phyloP scores from a whole-genome alignment of 805 yeast species.

The Candida ulmi region DNA sequence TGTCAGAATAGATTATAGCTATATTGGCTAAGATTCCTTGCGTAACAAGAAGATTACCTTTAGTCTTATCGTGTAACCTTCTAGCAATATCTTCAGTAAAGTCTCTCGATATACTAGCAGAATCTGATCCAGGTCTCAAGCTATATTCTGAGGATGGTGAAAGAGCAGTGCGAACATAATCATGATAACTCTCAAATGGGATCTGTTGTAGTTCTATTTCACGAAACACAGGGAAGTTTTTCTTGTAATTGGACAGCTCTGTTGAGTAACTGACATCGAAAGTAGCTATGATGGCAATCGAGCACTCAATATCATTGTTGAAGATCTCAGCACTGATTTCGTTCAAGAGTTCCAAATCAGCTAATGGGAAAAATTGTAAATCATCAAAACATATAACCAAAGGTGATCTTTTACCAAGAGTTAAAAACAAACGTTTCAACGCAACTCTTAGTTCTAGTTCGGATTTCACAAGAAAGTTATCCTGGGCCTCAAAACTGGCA shows the following conservation, averaged over 20 bases:
- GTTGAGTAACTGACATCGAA: conserved; percentile 10
- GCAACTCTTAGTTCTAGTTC: conserved; percentile 38
- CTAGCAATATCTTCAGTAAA: conserved; percentile 11
- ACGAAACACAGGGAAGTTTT: conserved; percentile 13
- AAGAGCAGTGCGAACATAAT: conserved; percentile 6
- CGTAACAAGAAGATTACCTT: conserved; percentile 20
- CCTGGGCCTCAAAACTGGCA: conserved; percentile 12
- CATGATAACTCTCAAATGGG: conserved; percentile 1
- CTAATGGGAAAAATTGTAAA: conserved; percentile 36
- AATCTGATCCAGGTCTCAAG: background rate
- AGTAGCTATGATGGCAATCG: conserved; percentile 23
- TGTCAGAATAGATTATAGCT: conserved; percentile 5
- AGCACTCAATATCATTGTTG: conserved; percentile 19
- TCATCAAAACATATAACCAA: conserved; percentile 42
- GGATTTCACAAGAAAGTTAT: conserved; percentile 22
- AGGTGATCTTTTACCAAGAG: conserved; percentile 34
- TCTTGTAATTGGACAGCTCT: conserved; percentile 11
- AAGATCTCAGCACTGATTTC: conserved; percentile 23
- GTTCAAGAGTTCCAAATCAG: conserved; percentile 23
- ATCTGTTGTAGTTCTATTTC: conserved; percentile 17
- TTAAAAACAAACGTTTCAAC: conserved; percentile 36
- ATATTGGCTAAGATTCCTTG: conserved; percentile 9
- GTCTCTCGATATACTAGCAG: background rate
- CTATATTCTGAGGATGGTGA: conserved; percentile 1
- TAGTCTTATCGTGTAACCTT: conserved; percentile 13